Conservation (phyloP, 2,329 filamentous ascomycete genomes). For the Aureobasidium sp. region DNA sequence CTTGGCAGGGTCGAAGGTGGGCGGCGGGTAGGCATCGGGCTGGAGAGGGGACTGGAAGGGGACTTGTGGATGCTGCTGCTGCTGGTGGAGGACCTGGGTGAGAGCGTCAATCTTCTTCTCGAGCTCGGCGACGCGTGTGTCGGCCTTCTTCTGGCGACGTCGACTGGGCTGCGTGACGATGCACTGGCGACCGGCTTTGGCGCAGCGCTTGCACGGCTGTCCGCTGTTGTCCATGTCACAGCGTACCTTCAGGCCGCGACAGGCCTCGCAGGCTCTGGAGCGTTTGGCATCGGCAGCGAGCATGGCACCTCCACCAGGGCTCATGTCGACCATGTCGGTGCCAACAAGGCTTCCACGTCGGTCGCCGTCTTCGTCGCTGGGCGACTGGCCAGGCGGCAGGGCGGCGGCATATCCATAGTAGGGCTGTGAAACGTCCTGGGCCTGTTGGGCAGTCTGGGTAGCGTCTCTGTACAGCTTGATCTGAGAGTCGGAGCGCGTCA, state of each 20-base stretch:
- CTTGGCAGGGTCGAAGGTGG: not conserved
- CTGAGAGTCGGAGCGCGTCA: conserved; percentile 9
- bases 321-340: conserved; percentile 6
- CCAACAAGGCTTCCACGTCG: conserved; percentile 2
- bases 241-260: conserved; percentile 52
- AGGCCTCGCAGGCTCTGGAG: conserved; percentile 39
- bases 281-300: conserved; percentile 25
- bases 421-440: not conserved
- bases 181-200: conserved; percentile 69
- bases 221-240: conserved; percentile 69
- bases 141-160: conserved; percentile 86
- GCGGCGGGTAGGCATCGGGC: not conserved
- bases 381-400: not conserved
- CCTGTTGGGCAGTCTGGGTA: not conserved
- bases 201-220: conserved; percentile 56
- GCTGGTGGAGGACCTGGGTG: conserved; percentile 67
- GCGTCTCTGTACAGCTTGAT: conserved; percentile 10
- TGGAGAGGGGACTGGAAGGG: conserved; percentile 9
- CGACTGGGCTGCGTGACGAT: conserved; percentile 65
- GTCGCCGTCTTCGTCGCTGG: conserved; percentile 8
- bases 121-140: conserved; percentile 78
- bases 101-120: conserved; percentile 89
- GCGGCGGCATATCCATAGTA: conserved; percentile 8
- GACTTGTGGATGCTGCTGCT: conserved; percentile 19
- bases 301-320: not conserved